phyloP scores from a whole-genome alignment of 1,139 yeast species.

The Nakaseomyces uthaithaninus region DNA sequence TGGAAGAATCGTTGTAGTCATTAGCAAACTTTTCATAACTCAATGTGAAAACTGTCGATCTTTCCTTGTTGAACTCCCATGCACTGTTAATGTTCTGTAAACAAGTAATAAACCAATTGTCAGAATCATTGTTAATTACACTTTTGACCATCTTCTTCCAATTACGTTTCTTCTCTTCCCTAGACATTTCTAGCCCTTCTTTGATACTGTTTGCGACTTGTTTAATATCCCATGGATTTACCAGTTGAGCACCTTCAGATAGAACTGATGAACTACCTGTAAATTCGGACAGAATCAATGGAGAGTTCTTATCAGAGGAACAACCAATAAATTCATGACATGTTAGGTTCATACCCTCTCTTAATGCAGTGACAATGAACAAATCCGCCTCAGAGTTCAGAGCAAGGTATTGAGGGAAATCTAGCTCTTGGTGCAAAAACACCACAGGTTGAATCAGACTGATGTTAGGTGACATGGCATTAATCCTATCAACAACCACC shows the following conservation, averaged over 20 bases:
- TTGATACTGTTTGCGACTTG: slow-evolving; percentile 56
- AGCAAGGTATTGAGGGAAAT: slow-evolving; percentile 80
- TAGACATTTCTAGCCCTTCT: slow-evolving; percentile 52
- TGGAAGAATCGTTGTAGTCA: slow-evolving; percentile 30
- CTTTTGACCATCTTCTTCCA: slow-evolving; percentile 54
- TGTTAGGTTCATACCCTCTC: slow-evolving; percentile 92
- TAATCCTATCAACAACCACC: slow-evolving; percentile 73
- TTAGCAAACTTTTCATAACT: slow-evolving; percentile 31
- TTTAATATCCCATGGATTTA: slow-evolving; percentile 82
- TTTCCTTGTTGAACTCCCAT: slow-evolving; percentile 49
- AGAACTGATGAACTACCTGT: slow-evolving; percentile 83
- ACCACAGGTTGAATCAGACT: slow-evolving; percentile 81
- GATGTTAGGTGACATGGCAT: slow-evolving; percentile 60
- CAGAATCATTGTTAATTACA: slow-evolving; percentile 63
- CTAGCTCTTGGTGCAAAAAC: slow-evolving; percentile 74
- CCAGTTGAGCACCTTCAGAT: slow-evolving; percentile 60
- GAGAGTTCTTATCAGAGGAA: slow-evolving; percentile 59
- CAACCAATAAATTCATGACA: slow-evolving; percentile 87
- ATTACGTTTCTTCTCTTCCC: slow-evolving; percentile 47
- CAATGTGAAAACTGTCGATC: slow-evolving; percentile 32
- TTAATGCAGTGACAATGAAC: slow-evolving; percentile 77
- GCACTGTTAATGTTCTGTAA: slow-evolving; percentile 44
- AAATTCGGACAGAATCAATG: slow-evolving; percentile 78
- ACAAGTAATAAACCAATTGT: slow-evolving; percentile 60
- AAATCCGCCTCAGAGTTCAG: slow-evolving; percentile 74